These are phyloP conservation scores for Salvia splendens DNA, from an alignment of 257 asterid species.

Conservation along the genomic window DNA sequence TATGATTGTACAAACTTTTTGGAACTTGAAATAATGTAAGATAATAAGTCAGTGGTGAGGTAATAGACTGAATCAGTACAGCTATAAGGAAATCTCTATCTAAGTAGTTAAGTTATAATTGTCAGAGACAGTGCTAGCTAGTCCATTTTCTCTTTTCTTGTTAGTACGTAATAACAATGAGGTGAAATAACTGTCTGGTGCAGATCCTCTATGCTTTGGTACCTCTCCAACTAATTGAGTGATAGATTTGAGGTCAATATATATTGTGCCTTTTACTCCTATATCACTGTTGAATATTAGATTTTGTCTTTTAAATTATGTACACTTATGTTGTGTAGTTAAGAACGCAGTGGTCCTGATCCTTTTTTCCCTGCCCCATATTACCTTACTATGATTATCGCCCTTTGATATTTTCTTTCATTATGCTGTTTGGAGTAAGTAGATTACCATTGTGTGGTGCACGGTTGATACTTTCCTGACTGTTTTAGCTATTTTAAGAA, in stretches of 20 bases:
- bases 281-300: background rate
- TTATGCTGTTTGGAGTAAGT: conserved; percentile 7
- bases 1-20: background rate
- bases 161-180: background rate
- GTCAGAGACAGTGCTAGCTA: background rate
- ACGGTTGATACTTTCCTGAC: background rate
- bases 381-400: background rate
- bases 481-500: conserved; percentile 12
- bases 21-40: background rate
- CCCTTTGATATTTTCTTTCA: background rate
- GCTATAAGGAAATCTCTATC: conserved; percentile 7
- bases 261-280: conserved; percentile 18
- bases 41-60: background rate
- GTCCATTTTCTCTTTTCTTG: background rate
- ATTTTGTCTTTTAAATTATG: background rate
- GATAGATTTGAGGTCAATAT: background rate
- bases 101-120: background rate
- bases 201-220: background rate
- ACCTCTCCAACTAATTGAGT: conserved; percentile 4
- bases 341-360: conserved; percentile 5
- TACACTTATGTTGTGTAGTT: conserved; percentile 1
- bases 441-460: conserved; percentile 11
- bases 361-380: background rate
- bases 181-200: conserved; percentile 10
- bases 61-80: background rate